Evolutionary conservation across 2,329 filamentous ascomycete species (phyloP).

Genomic region (Fusarium caatingaense): DNA sequence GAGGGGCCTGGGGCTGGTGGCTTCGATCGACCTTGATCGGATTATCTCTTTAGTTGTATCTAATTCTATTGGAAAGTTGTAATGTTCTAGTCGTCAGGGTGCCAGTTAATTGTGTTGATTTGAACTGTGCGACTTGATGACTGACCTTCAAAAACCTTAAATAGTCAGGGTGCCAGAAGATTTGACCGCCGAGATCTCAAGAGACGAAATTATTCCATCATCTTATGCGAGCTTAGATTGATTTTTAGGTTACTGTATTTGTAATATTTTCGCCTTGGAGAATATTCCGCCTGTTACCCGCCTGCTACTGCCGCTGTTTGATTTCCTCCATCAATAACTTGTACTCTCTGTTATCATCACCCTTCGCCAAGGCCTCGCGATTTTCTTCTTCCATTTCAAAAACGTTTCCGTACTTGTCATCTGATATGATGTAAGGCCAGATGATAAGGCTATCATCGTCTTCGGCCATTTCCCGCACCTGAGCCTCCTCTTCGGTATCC

Average conservation of each 20-base stretch:
- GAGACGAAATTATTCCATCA: no score
- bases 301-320: neutral
- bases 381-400: neutral
- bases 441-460: neutral
- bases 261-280: neutral
- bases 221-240: neutral
- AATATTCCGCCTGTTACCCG: rapidly evolving
- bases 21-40: slow-evolving; percentile 7
- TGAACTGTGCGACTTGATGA: no score
- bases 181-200: no score
- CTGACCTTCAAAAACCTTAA: no score
- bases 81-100: no score
- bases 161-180: no score
- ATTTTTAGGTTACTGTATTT: neutral
- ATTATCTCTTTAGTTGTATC: neutral
- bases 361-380: neutral
- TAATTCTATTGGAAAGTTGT: no score
- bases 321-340: neutral
- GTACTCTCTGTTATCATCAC: slow-evolving; percentile 11
- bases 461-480: neutral
- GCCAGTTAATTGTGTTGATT: no score
- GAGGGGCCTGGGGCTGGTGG: slow-evolving; percentile 9
- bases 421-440: slow-evolving; percentile 5
- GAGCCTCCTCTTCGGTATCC: neutral
- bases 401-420: neutral